Evolutionary conservation across 192 early-diverging fungal species (phyloP).

Genomic region (Podila verticillata): DNA sequence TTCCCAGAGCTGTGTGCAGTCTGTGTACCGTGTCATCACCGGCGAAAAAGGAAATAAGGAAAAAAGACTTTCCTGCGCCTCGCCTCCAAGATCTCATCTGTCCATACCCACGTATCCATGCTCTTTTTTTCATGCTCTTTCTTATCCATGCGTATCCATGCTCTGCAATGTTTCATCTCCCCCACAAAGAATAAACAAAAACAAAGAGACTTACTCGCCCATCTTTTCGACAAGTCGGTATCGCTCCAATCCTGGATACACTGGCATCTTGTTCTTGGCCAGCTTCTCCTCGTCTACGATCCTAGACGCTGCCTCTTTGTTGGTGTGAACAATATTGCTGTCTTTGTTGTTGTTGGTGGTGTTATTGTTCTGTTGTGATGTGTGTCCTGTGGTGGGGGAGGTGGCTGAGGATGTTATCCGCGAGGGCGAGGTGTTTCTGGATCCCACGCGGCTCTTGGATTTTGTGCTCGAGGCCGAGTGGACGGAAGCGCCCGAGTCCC

Average conservation of each 20-base stretch:
- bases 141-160: too few species aligned
- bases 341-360: neutral
- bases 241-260: conserved; percentile 67
- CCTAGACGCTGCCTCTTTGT: conserved; percentile 53
- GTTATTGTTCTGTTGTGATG: neutral
- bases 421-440: conserved; percentile 24
- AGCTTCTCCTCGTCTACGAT: conserved; percentile 64
- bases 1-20: too few species aligned
- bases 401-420: conserved; percentile 10
- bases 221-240: conserved; percentile 70
- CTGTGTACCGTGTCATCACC: too few species aligned
- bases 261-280: conserved; percentile 59
- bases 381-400: neutral
- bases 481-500: conserved; percentile 28
- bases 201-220: conserved; percentile 70
- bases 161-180: too few species aligned
- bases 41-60: too few species aligned
- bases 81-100: too few species aligned
- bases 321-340: conserved; percentile 26
- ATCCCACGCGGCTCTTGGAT: conserved; percentile 12
- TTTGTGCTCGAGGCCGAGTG: conserved; percentile 13
- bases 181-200: neutral
- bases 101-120: too few species aligned
- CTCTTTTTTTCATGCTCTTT: too few species aligned
- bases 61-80: neutral